Evolutionary conservation across 163 green algal species (phyloP).

Genomic region (Prototheca wickerhamii): DNA sequence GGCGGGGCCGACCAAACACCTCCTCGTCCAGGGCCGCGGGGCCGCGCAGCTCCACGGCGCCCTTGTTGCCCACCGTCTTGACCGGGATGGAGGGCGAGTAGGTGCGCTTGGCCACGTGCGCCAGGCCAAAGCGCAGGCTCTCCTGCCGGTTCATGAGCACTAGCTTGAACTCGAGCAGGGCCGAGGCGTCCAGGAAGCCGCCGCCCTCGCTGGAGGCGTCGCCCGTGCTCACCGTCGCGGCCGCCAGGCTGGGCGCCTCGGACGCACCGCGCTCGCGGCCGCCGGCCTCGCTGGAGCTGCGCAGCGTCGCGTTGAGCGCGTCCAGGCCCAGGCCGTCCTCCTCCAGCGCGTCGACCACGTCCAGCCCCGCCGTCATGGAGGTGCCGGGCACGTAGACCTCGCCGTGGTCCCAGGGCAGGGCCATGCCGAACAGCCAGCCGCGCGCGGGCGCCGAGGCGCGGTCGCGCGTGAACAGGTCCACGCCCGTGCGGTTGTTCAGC

Average conservation of each 20-base stretch:
- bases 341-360: background rate
- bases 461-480: conserved; percentile 66
- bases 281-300: background rate
- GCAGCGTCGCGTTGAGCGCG: background rate
- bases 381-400: conserved; percentile 35
- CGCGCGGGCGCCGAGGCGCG: conserved; percentile 12
- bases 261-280: background rate
- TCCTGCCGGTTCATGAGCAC: conserved; percentile 74
- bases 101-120: conserved; percentile 15
- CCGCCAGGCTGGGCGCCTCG: background rate
- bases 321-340: background rate
- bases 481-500: conserved; percentile 77
- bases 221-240: background rate
- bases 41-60: conserved; percentile 32
- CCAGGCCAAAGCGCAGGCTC: conserved; percentile 31
- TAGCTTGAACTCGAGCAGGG: conserved; percentile 26
- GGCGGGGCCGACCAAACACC: background rate
- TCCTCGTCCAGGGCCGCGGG: background rate
- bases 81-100: conserved; percentile 45
- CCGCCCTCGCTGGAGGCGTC: background rate
- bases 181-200: conserved; percentile 14
- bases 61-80: conserved; percentile 53
- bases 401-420: conserved; percentile 30
- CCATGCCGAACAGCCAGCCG: conserved; percentile 23
- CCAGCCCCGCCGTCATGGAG: conserved; percentile 15